Conservation (phyloP, 1,284 basidiomycete species). For the Austroboletus niveus region DNA sequence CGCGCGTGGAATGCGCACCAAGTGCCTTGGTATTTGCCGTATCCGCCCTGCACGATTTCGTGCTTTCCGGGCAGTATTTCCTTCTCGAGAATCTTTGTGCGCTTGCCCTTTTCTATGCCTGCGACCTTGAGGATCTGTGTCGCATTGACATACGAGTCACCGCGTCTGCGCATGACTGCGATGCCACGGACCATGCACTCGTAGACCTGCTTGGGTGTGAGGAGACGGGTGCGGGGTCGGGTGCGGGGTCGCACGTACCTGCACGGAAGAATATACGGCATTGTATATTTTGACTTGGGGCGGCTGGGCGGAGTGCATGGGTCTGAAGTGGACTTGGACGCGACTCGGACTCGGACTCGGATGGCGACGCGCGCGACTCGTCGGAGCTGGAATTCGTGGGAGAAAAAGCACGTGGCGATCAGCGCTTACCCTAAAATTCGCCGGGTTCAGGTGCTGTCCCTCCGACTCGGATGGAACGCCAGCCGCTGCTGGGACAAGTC, state of each 20-base stretch:
- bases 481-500: slow-evolving; percentile 42
- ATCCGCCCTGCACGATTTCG: slow-evolving; percentile 99
- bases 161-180: slow-evolving; percentile 95
- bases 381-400: slow-evolving; percentile 28
- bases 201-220: slow-evolving; percentile 64
- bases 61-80: slow-evolving; percentile 95
- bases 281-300: slow-evolving; percentile 82
- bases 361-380: slow-evolving; percentile 23
- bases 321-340: slow-evolving; percentile 18
- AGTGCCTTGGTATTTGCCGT: slow-evolving; percentile 99
- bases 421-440: not conserved
- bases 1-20: slow-evolving; percentile 57
- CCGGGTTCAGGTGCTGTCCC: not conserved
- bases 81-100: slow-evolving; percentile 98
- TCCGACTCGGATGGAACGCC: slow-evolving; percentile 29
- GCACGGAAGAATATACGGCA: slow-evolving; percentile 84
- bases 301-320: slow-evolving; percentile 41
- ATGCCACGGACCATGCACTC: slow-evolving; percentile 98
- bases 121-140: slow-evolving; percentile 99
- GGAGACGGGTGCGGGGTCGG: slow-evolving; percentile 26
- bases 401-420: not conserved
- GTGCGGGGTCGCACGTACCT: slow-evolving; percentile 44
- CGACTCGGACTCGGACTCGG: slow-evolving; percentile 17
- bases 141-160: slow-evolving; percentile 95
- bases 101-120: slow-evolving; percentile 93